These are phyloP conservation scores for Plectranthus barbatus DNA, from an alignment of 257 asterid species.

Conservation along the genomic window DNA sequence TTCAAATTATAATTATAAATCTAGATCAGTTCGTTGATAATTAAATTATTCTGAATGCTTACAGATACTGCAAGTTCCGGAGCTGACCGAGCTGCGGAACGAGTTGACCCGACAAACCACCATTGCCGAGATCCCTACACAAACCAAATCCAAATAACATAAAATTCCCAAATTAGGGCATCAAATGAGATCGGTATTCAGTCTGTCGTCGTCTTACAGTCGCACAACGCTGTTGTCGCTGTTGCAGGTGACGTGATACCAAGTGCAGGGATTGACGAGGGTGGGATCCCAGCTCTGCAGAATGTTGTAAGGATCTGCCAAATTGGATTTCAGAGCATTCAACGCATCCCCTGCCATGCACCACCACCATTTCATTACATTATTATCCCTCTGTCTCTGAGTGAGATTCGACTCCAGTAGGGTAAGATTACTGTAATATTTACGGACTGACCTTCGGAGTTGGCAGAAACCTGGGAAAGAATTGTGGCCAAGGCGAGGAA, in stretches of 20 bases:
- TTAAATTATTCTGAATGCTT: slow-evolving; percentile 18
- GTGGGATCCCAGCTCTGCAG: slow-evolving; percentile 95
- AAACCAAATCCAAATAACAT: slow-evolving; percentile 2
- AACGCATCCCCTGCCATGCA: slow-evolving; percentile 79
- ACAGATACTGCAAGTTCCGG: slow-evolving; percentile 65
- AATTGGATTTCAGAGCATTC: slow-evolving; percentile 56
- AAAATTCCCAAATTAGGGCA: neutral
- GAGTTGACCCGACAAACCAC: slow-evolving; percentile 74
- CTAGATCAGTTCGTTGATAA: no score
- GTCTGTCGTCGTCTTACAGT: slow-evolving; percentile 83
- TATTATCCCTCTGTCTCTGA: no score
- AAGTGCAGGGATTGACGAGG: slow-evolving; percentile 90
- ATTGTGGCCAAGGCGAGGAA: slow-evolving; percentile 24
- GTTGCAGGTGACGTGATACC: slow-evolving; percentile 92
- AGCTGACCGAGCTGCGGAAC: slow-evolving; percentile 86
- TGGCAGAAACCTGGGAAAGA: slow-evolving; percentile 41
- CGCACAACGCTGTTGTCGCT: slow-evolving; percentile 63
- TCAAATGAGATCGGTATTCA: neutral
- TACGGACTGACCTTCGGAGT: slow-evolving; percentile 63
- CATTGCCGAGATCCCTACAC: slow-evolving; percentile 83
- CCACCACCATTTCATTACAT: neutral
- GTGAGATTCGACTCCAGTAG: no score
- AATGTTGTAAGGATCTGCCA: slow-evolving; percentile 77
- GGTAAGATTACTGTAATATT: no score
- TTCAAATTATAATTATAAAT: no score